Conservation (phyloP, 2,329 filamentous ascomycete genomes). For the Colletotrichum horii region DNA sequence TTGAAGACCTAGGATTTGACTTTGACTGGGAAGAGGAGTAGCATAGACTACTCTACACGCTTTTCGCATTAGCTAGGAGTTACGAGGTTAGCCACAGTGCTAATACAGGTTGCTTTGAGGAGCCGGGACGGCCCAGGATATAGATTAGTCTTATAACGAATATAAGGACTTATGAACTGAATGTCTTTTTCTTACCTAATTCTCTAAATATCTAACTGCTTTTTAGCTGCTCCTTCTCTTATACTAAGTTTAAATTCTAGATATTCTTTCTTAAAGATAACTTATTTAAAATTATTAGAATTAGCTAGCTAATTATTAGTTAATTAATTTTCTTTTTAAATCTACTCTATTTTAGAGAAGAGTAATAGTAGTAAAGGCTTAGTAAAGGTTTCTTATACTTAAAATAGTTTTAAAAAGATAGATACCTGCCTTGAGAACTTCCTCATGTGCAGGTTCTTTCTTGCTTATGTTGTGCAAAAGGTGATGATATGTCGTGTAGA, state of each 20-base stretch:
- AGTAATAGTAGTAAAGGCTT: background rate
- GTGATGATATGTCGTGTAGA: background rate
- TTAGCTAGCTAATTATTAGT: background rate
- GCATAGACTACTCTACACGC: background rate
- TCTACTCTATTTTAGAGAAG: no score
- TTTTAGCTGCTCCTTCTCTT: background rate
- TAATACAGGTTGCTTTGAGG: background rate
- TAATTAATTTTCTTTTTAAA: background rate
- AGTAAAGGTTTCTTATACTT: background rate
- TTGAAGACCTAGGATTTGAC: background rate
- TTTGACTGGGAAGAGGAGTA: background rate
- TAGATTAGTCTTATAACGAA: background rate
- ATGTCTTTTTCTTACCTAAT: background rate
- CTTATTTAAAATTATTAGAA: no score
- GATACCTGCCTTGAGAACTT: no score
- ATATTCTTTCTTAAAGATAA: no score
- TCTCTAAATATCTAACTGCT: background rate
- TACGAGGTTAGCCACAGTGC: background rate
- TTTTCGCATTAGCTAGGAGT: background rate
- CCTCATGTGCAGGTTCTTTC: background rate
- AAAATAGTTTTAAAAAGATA: no score
- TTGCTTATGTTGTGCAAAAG: background rate
- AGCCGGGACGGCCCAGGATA: background rate
- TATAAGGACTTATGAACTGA: background rate
- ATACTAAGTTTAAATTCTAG: background rate